Evolutionary conservation across 805 yeast genomes (phyloP), one percentile per base, ranked within the genome.

Genomic region (Candida xiaguanensis): DNA sequence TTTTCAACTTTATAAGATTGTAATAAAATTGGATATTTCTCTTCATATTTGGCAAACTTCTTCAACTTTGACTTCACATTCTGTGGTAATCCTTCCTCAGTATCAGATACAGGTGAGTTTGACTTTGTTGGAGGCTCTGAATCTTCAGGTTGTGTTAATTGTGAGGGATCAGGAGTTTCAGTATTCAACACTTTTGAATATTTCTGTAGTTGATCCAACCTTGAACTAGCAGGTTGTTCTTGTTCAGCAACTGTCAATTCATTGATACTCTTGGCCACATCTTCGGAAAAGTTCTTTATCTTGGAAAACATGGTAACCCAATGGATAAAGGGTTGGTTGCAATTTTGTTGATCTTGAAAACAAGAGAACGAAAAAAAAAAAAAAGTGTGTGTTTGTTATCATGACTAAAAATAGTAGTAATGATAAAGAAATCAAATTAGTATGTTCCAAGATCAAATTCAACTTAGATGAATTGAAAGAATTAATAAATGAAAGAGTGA

Each of bases 1-100:
- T 85, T 87, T 57, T 90, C 96, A 1, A 72, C 65, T 53, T 88
- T 85, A 63, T 87, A 93, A 0, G 98, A 96, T 31, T 83, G 83
- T 36, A 89, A 71, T 12, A 91, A 66, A 31, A 79, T 65, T 0
- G 99, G 99, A 55, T 93, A 91, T 58, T 88, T 89, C 36, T 83
- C 84, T 58, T 91, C 98, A 58, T 90, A 91, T 57, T 88, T 89
- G 41, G 74, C 78, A 53, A 85, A 86, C 63, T 87, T 90, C 40
- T 74, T 73, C 58, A 89, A 60, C 51, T 82, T 84, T 5, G 79
- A 61, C 43, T 75, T 73, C 13, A 88, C 61, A 4, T 74, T 78
- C 2, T 74, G 72, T 0, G 87, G 78, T 24, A 84, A 55, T 2
- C 70, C 71, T n/a, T 65, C 64, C 2, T 59, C 60, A 34, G 55